Evolutionary conservation across 495 filamentous ascomycete species (phyloP).

Genomic region (Lichenothelia convexa): DNA sequence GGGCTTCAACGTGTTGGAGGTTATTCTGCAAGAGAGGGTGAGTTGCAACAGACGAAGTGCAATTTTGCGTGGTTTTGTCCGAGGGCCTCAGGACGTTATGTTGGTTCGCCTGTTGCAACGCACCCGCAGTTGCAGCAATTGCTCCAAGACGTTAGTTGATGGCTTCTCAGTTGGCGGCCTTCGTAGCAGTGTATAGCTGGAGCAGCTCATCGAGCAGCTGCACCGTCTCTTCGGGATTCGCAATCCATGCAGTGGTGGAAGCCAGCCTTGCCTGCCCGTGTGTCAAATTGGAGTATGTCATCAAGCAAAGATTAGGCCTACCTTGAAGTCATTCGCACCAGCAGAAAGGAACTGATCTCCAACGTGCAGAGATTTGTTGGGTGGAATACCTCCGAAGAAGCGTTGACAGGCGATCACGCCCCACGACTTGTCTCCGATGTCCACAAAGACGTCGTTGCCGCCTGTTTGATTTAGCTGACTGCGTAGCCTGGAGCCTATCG

Average conservation of each 20-base stretch:
- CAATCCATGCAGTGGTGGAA: slow-evolving; percentile 73
- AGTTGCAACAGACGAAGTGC: too few relatives aligned
- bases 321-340: slow-evolving; percentile 95
- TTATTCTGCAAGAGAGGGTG: too few relatives aligned
- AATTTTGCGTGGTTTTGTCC: too few relatives aligned
- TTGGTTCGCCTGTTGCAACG: too few relatives aligned
- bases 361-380: slow-evolving; percentile 51
- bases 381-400: slow-evolving; percentile 66
- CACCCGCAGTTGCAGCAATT: too few relatives aligned
- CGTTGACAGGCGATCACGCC: slow-evolving; percentile 80
- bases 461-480: slow-evolving; percentile 20
- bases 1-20: too few relatives aligned
- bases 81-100: too few relatives aligned
- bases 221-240: slow-evolving; percentile 77
- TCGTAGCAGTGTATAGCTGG: too few relatives aligned
- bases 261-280: too few relatives aligned
- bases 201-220: slow-evolving; percentile 75
- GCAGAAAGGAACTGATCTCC: slow-evolving; percentile 93
- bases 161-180: too few relatives aligned
- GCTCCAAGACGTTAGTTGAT: too few relatives aligned
- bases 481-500: not conserved
- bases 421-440: slow-evolving; percentile 95
- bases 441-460: slow-evolving; percentile 92
- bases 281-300: slow-evolving; percentile 20
- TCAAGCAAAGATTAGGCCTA: slow-evolving; percentile 6